Evolutionary conservation across 164 flowering plant genomes (phyloP), one percentile per base, ranked within the genome.

Genomic region (Nymphaea thermarum): DNA sequence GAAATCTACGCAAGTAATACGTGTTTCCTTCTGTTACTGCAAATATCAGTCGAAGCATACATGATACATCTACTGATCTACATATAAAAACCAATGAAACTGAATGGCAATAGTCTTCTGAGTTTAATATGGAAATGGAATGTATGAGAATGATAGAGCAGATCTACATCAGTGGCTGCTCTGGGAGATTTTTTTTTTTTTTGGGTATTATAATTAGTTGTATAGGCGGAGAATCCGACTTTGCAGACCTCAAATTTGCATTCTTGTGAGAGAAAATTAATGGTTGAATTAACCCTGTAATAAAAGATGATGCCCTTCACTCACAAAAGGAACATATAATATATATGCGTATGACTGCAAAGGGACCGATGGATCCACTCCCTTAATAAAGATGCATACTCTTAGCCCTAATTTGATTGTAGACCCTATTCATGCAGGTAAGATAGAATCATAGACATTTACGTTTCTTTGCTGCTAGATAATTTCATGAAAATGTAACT

Each of bases 371-470:
- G 96, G 97, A 63, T 71, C 89, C 90, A 94, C 98, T 60, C 97
- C 97, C 1, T 71, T 91, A 77, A 83, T 94, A 93, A 94, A 94
- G 87, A 94, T 94, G 98, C 98, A 94, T 63, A 94, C 97, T 3
- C 93, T 94, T 61, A 97, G 98, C 4, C 98, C 91, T 75, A 92
- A 91, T 75, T 94, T 94, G 75, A 83, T 91, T 69, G 96, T 97
- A 0, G 98, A 94, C 68, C 96, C 98, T 15, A 91, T 94, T 71
- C 98, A 94, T 82, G 90, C 97, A 15, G 98, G 98, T 93, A 81
- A 71, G 16, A 76, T 67, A 42, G 25, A 59, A 55, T 42, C 36
- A 25, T 25, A 25, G 36, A 1, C 36, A 25, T 25, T 25, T 25
- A 25, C 0, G 36, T 25, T 25, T 25, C 36, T 25, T 25, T 25